phyloP scores from a whole-genome alignment of 2,329 filamentous ascomycete genomes.

The Mycosphaerella sp. region DNA sequence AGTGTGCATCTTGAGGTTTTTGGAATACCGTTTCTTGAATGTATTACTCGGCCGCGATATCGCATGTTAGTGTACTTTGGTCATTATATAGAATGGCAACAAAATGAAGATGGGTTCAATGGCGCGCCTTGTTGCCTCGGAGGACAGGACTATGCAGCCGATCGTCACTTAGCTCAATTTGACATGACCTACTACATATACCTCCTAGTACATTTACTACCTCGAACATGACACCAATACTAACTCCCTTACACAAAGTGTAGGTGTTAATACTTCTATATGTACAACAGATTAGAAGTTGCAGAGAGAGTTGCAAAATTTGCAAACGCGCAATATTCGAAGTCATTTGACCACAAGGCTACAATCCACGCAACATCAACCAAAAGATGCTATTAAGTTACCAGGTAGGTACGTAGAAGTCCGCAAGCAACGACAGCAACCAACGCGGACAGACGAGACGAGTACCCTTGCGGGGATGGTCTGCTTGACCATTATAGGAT shows the following conservation, averaged over 20 bases:
- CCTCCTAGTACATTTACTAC: too few relatives aligned
- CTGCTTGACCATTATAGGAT: constrained; percentile 17
- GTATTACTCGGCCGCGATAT: background rate
- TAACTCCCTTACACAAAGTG: too few relatives aligned
- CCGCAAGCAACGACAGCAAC: too few relatives aligned
- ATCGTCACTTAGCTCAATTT: too few relatives aligned
- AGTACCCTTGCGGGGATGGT: constrained; percentile 15
- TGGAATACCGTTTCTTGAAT: background rate
- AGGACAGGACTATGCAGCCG: too few relatives aligned
- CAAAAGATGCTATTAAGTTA: background rate
- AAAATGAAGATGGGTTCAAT: background rate
- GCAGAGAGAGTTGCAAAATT: too few relatives aligned
- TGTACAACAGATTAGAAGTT: too few relatives aligned
- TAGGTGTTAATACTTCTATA: too few relatives aligned
- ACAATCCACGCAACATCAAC: background rate
- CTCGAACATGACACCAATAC: too few relatives aligned
- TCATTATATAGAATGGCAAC: background rate
- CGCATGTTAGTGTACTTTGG: constrained; percentile 6
- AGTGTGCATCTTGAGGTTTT: constrained; percentile 34
- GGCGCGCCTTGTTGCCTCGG: background rate
- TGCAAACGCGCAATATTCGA: background rate
- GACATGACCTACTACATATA: too few relatives aligned
- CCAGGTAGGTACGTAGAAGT: too few relatives aligned
- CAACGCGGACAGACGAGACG: too few relatives aligned
- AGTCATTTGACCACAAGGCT: background rate